phyloP scores from a whole-genome alignment of 2,329 filamentous ascomycete genomes.

The Apiospora saccharicola region DNA sequence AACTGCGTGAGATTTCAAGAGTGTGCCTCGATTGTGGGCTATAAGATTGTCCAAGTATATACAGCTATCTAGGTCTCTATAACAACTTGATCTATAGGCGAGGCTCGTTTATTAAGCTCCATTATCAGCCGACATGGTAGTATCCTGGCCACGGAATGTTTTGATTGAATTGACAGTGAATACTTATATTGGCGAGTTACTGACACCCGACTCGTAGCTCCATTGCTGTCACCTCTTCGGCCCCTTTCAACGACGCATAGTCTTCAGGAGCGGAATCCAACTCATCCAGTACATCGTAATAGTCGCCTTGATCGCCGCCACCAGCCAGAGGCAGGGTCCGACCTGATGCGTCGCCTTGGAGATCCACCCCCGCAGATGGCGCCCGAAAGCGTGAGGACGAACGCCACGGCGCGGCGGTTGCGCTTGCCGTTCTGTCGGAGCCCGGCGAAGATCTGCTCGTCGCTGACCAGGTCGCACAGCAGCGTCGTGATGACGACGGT shows the following conservation, averaged over 20 bases:
- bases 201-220: neutral
- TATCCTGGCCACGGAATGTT: neutral
- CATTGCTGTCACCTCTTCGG: no score
- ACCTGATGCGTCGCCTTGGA: conserved; percentile 51
- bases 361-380: conserved; percentile 58
- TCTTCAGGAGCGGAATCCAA: conserved; percentile 27
- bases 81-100: neutral
- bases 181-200: neutral
- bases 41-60: neutral
- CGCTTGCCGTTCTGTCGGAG: conserved; percentile 55
- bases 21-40: neutral
- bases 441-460: conserved; percentile 55
- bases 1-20: no score
- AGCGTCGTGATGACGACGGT: conserved; percentile 63
- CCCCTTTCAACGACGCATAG: neutral
- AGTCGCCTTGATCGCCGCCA: conserved; percentile 51
- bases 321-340: conserved; percentile 53
- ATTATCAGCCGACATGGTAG: neutral
- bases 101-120: neutral
- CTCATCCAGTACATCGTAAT: conserved; percentile 45
- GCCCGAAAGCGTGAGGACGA: conserved; percentile 50
- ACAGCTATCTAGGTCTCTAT: neutral
- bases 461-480: conserved; percentile 61
- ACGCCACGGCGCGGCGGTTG: conserved; percentile 54
- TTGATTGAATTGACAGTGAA: neutral